phyloP scores from a whole-genome alignment of 2,329 filamentous ascomycete genomes.

The Podosphaera fusca region DNA sequence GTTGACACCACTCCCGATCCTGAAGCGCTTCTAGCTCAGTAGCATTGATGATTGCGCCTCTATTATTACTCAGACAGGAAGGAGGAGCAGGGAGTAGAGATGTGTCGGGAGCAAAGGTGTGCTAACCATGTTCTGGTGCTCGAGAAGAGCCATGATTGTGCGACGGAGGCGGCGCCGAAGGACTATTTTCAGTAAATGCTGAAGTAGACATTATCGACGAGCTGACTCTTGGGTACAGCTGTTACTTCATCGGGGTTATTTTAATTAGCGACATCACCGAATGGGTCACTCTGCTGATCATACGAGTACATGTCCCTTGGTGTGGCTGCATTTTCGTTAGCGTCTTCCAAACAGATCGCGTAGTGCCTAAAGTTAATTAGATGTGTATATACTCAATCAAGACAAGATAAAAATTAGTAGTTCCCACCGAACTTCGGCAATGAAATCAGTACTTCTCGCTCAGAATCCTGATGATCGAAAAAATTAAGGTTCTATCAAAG shows the following conservation, averaged over 20 bases:
- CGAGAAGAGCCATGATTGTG: conserved; percentile 14
- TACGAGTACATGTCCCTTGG: too few relatives aligned
- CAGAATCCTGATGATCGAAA: too few relatives aligned
- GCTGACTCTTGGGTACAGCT: background rate
- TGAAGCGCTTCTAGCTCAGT: conserved; percentile 36
- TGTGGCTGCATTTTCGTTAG: too few relatives aligned
- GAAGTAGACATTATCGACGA: conserved; percentile 4
- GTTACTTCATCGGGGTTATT: background rate
- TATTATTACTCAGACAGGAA: conserved; percentile 34
- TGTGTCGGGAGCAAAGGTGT: conserved; percentile 46
- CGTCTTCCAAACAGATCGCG: too few relatives aligned
- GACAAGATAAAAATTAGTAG: too few relatives aligned
- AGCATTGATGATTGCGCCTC: conserved; percentile 47
- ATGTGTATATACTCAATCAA: too few relatives aligned
- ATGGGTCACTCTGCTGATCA: background rate
- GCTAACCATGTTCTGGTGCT: conserved; percentile 37
- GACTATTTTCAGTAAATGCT: conserved; percentile 14
- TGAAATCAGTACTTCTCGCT: too few relatives aligned
- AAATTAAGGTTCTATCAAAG: too few relatives aligned
- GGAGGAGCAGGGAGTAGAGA: conserved; percentile 51
- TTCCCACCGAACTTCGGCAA: too few relatives aligned
- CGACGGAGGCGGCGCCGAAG: conserved; percentile 12
- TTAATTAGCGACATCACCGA: background rate
- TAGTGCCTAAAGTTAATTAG: too few relatives aligned
- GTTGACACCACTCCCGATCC: conserved; percentile 40